Evolutionary conservation across 331 rosid genomes (phyloP), one percentile per base, ranked within the genome.

Genomic region (Rhamnella rubrinervis): DNA sequence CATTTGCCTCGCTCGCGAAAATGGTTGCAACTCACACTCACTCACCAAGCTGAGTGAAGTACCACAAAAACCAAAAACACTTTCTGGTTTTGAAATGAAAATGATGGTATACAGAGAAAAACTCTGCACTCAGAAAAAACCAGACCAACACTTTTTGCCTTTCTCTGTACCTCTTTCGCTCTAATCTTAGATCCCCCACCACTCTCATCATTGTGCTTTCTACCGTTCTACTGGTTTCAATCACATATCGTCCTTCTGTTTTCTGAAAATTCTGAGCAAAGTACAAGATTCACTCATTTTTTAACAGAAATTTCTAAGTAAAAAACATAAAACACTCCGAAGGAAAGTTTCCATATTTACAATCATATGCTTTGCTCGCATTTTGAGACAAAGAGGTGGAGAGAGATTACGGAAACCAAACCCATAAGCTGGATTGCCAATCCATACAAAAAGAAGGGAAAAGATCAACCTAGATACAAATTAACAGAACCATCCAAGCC

Each of bases 341-440:
- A 31, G 35, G 23, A 65, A 68, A 78, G 66, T 18, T 38, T 59
- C 51, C 57, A 44, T 69, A 84, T 80, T 60, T 80, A 82, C 87
- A 83, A 21, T 18, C 73, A 68, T 31, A 31, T 70, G 31, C 49
- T 44, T 44, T 44, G 13, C 19, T 47, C 39, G 77, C 74, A 44
- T 72, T 58, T 55, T 26, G 69, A 56, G n/a, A 11, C 66, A 28
- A 44, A 66, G 35, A 67, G 21, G 10, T 23, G 62, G 74, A 25
- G 21, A 53, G 38, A n/a, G 35, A n/a, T 25, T 4, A 74, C 55
- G 64, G 56, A 64, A 78, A 78, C 71, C 21, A 31, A 65, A 20
- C 66, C 62, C 52, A 35, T 15, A 55, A 70, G 35, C 71, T 13
- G 58, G 63, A 16, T 52, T 37, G 68, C 68, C 38, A 62, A 13